Conservation (phyloP, 2,329 filamentous ascomycete species). For the Colletotrichum sp. region DNA sequence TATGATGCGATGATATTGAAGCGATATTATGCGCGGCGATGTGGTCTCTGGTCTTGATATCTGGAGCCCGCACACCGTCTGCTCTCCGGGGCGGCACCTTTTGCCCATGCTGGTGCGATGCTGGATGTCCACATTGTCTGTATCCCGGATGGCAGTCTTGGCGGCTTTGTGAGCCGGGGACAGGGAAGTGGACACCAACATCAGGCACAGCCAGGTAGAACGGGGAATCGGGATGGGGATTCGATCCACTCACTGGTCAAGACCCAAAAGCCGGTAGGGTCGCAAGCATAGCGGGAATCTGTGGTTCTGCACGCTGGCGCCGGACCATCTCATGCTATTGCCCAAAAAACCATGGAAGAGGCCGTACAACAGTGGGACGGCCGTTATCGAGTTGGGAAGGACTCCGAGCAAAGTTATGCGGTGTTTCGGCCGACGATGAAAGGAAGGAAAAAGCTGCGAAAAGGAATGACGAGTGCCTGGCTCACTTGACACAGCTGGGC, state of each 20-base stretch:
- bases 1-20: background rate
- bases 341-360: background rate
- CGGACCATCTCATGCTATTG: background rate
- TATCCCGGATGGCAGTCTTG: background rate
- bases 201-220: background rate
- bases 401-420: background rate
- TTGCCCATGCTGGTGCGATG: background rate
- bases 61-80: background rate
- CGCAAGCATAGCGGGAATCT: constrained; percentile 2
- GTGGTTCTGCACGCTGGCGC: background rate
- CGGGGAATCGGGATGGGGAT: background rate
- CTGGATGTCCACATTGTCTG: background rate
- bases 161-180: background rate
- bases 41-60: background rate
- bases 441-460: background rate
- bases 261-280: background rate
- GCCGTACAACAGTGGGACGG: background rate
- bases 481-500: background rate
- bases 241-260: background rate
- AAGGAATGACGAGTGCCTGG: background rate
- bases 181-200: background rate
- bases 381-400: background rate
- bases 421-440: background rate
- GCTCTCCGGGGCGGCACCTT: background rate
- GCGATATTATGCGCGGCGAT: background rate